Evolutionary conservation across 2,329 filamentous ascomycete species (phyloP), one percentile per base, ranked within the genome.

Genomic region (Tolypocladium endophyticum): DNA sequence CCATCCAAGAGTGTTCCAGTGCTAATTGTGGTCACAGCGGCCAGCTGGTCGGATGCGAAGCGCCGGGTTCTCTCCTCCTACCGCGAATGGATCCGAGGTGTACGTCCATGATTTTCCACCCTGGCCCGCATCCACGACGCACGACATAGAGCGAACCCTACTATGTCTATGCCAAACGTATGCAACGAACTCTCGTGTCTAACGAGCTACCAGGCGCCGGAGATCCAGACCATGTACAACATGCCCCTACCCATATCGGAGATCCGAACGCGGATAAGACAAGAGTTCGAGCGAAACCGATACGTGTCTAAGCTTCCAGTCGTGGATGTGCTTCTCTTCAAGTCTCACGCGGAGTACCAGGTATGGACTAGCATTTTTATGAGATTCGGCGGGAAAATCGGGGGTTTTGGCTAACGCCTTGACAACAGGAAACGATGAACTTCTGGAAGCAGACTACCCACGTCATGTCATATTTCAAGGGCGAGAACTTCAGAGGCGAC

Each of bases 381-480:
- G 47, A 35, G 28, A 12, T 18, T 33, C 5, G 28, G 16, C 28
- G 28, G 28, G 47, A n/a, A 8, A 28, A 33, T n/a, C 9, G 2
- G 47, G 9, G 30, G 18, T 20, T 28, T 28, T 12, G 47, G 47
- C 47, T 52, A 33, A 52, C 66, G 93, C 47, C 39, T 55, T 59
- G 61, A 55, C 43, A 56, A 58, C 68, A 97, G 92, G 94, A 99
- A 82, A 99, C 90, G 58, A 86, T 99, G 81, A 99, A 99, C 80
- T 99, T 89, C 82, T 99, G 94, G 94, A 96, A 97, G 78, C 94
- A 99, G 77, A 82, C 92, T 63, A 89, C 89, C 64, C 94, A 99
- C 74, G 84, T 99, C 67, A 91, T 99, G 84, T 92, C 94, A 69
- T 99, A 96, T 77, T 99, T 97, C 83, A 87, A 92, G 72, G 83